Evolutionary conservation across 139 green algal species (phyloP).

Genomic region (Picochlorum costavermella): DNA sequence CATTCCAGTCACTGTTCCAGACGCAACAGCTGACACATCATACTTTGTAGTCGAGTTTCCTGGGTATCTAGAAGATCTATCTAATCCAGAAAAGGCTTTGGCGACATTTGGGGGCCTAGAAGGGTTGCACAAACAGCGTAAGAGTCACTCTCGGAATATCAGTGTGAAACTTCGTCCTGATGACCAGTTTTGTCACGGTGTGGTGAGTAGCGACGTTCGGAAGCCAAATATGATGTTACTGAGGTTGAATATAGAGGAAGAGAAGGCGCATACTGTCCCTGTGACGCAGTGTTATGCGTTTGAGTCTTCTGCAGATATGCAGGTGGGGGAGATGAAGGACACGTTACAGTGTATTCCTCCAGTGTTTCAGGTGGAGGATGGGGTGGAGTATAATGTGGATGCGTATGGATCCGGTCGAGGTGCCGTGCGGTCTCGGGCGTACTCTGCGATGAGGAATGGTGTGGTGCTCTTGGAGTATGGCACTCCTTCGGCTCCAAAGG

Average conservation of each 20-base stretch:
- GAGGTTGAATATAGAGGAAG: background rate
- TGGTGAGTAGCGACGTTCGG: background rate
- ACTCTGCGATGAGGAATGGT: background rate
- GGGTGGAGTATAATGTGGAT: background rate
- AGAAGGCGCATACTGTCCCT: no score
- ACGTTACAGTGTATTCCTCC: background rate
- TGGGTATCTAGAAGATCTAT: constrained; percentile 16
- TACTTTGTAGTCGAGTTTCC: constrained; percentile 21
- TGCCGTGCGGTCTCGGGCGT: background rate
- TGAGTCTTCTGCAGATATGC: background rate
- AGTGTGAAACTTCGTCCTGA: constrained; percentile 15
- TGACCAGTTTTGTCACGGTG: constrained; percentile 16
- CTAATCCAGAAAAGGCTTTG: constrained; percentile 11
- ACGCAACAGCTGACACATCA: background rate
- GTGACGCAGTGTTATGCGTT: no score
- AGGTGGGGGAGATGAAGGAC: background rate
- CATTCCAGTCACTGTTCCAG: background rate
- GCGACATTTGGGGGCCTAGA: constrained; percentile 20
- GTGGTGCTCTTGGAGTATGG: background rate
- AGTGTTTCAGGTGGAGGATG: constrained; percentile 1
- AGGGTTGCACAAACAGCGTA: constrained; percentile 13
- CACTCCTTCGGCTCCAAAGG: background rate
- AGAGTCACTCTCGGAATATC: constrained; percentile 13
- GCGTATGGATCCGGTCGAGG: background rate
- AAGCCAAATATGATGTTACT: background rate